Evolutionary conservation across 257 asterid genomes (phyloP).

Genomic region (Solanum chaucha): DNA sequence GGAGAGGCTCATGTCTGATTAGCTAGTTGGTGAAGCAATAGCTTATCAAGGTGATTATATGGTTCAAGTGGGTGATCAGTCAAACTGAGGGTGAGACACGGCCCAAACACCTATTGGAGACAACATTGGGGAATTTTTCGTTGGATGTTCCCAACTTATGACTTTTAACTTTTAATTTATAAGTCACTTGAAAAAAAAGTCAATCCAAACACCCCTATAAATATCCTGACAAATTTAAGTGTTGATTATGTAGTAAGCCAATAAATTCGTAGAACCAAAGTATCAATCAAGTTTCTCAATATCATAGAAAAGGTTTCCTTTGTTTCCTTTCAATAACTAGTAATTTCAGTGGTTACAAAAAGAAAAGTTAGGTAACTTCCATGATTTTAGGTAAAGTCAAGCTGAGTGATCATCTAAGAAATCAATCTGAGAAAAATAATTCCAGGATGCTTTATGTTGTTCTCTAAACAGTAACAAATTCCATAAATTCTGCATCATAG

Average conservation of each 20-base stretch:
- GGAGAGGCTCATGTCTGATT: neutral
- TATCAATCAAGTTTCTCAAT: neutral
- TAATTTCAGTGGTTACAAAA: neutral
- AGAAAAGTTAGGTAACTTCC: neutral
- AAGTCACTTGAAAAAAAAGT: neutral
- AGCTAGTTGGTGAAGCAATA: neutral
- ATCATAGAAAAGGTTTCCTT: neutral
- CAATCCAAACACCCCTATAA: neutral
- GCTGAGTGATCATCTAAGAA: neutral
- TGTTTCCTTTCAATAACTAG: neutral
- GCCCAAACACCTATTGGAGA: neutral
- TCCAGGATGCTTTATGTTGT: neutral
- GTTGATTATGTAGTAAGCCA: neutral
- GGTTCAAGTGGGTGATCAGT: neutral
- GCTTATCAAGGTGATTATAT: too few relatives aligned
- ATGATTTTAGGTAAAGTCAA: neutral
- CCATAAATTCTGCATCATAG: constrained; percentile 29
- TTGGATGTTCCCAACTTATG: neutral
- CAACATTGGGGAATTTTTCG: too few relatives aligned
- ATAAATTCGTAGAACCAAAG: neutral
- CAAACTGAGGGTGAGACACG: neutral
- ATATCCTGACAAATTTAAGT: neutral
- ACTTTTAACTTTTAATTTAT: neutral
- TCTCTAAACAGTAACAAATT: neutral
- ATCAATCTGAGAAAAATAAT: neutral